Percentiles rank a stretch among this genome's conserved stretches.
phyloP scores from a whole-genome alignment of 164 flowering plant species.

The Annona squamosa region DNA sequence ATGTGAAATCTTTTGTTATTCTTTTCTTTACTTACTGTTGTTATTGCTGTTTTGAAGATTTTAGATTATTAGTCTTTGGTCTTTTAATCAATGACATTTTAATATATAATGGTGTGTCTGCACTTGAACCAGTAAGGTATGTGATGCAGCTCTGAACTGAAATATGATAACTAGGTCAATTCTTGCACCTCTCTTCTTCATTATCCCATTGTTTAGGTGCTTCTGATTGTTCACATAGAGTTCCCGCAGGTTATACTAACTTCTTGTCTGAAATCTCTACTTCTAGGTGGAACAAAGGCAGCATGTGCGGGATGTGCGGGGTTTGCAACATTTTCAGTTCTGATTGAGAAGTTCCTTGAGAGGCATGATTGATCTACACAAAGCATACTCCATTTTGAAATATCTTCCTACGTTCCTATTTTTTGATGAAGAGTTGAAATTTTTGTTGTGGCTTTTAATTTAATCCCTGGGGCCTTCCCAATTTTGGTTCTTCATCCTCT shows the following conservation, averaged over 20 bases:
- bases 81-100: too few relatives aligned
- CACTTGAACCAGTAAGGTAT: too few relatives aligned
- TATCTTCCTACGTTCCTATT: too few relatives aligned
- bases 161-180: not conserved
- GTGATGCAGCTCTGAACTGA: not conserved
- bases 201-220: not conserved
- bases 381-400: slow-evolving; percentile 2
- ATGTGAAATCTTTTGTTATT: too few relatives aligned
- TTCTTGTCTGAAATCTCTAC: not conserved
- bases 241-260: not conserved
- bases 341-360: slow-evolving; percentile 32
- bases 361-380: slow-evolving; percentile 23
- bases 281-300: slow-evolving; percentile 82
- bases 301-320: slow-evolving; percentile 95
- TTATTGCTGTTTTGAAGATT: too few relatives aligned
- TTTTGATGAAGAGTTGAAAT: not conserved
- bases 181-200: not conserved
- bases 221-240: not conserved
- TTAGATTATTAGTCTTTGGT: too few relatives aligned
- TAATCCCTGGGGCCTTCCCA: not conserved
- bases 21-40: too few relatives aligned
- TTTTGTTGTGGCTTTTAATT: not conserved
- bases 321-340: slow-evolving; percentile 75
- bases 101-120: too few relatives aligned
- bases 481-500: not conserved